Base-by-base conservation (phyloP, 23 red algal species). In the Chondrus crispus region DNA sequence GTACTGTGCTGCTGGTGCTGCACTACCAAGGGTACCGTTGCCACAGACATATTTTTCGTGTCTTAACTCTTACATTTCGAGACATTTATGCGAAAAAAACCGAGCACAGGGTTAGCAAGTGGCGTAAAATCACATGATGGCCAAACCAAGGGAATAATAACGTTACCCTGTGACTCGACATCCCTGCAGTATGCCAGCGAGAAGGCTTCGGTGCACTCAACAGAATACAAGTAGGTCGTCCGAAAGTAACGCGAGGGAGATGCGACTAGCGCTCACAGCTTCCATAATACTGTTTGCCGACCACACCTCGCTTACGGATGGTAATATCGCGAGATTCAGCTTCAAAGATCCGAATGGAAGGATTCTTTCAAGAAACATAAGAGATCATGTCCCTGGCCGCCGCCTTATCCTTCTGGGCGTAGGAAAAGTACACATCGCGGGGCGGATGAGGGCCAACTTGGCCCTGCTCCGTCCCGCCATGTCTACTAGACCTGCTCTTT, bases 181-280 rank as follows among this genome's bases (percentile, higher is more conserved):
- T 95, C 93, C 33, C 93, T 84, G 78, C 93, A 95, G 80, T 88
- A 95, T 26, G 93, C 93, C 46, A 95, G 46, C 1, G 93, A 95
- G 68, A 95, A 95, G 1, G 93, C 84, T 74, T 95, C 93, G 11
- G 93, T 95, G 51, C 93, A 95, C 66, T 95, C 93, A 16, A 95
- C 93, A 40, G 93, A 82, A 63, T 89, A 58, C 47, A 95, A 95
- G 71, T 90, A 95, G n/a, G 46, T 91, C 87, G 74, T 95, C 93
- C 24, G 93, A 95, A 64, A 95, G 45, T 9, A 95, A 58, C 8
- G 84, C 62, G 12, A 95, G 84, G 73, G 90, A 95, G 24, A 87
- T 81, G 68, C 84, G 85, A 32, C 80, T 86, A n/a, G 85, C 52
- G 41, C 69, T 95, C 2, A 95, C 87, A 19, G 93, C 93, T 13